Conservation (phyloP, 2,329 filamentous ascomycete species). For the Penicillium nordicum region DNA sequence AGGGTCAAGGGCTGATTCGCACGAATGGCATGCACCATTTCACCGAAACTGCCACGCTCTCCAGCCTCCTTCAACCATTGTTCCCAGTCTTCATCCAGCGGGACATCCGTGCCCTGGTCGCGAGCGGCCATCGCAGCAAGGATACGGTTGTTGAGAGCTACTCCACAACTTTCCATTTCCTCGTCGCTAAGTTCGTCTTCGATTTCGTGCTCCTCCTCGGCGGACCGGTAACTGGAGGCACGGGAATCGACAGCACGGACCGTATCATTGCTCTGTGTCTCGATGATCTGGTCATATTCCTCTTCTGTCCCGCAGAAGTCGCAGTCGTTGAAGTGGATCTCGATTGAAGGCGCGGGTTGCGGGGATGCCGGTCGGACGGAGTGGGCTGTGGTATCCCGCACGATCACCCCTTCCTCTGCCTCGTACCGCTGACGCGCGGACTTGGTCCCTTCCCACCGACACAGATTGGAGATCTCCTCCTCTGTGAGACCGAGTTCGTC, state of each 20-base stretch:
- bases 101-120: conserved; percentile 47
- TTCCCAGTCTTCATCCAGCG: conserved; percentile 51
- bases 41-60: conserved; percentile 47
- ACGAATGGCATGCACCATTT: conserved; percentile 41
- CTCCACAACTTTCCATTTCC: conserved; percentile 50
- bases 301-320: conserved; percentile 25
- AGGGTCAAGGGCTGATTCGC: conserved; percentile 34
- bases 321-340: conserved; percentile 32
- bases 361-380: conserved; percentile 53
- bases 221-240: conserved; percentile 21
- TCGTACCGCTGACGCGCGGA: conserved; percentile 47
- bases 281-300: conserved; percentile 23
- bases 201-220: conserved; percentile 28
- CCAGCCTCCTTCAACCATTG: conserved; percentile 57
- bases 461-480: conserved; percentile 59
- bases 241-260: conserved; percentile 22
- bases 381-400: conserved; percentile 60
- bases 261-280: conserved; percentile 24
- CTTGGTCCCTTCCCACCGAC: conserved; percentile 56
- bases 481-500: conserved; percentile 58
- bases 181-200: conserved; percentile 46
- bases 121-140: conserved; percentile 53
- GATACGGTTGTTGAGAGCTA: conserved; percentile 51
- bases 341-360: conserved; percentile 30
- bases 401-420: conserved; percentile 56